Evolutionary conservation across 73 alveolate genomes (phyloP).

Genomic region (Tetrahymena elliotti): DNA sequence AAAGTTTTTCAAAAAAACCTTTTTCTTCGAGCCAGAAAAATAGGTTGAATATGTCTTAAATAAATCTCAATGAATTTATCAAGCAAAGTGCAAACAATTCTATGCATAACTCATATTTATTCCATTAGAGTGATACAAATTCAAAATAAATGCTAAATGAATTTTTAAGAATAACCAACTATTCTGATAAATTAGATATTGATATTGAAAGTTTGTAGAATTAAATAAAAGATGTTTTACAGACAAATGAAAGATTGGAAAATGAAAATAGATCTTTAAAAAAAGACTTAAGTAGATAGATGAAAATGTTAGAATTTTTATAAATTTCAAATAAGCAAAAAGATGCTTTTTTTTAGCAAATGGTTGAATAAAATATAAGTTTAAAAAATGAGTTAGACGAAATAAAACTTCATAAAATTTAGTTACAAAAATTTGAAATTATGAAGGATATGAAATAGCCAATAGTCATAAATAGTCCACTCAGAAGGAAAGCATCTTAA

Average conservation of each 20-base stretch:
- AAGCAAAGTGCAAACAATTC: background rate
- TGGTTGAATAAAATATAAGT: background rate
- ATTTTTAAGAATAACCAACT: background rate
- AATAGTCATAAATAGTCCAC: background rate
- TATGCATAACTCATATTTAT: background rate
- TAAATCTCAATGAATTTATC: background rate
- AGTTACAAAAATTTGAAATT: background rate
- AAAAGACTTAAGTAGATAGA: background rate
- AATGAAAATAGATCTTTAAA: background rate
- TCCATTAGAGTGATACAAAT: background rate
- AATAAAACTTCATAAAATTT: background rate
- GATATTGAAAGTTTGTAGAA: background rate
- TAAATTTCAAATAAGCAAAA: background rate
- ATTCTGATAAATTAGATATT: background rate
- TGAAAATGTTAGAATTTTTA: background rate
- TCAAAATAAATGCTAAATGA: background rate
- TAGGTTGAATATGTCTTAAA: background rate
- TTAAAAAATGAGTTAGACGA: background rate
- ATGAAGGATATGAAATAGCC: background rate
- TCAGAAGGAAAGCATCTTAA: background rate
- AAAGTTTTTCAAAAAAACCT: background rate
- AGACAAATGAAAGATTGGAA: background rate
- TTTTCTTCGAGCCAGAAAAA: background rate
- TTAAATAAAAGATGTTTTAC: background rate
- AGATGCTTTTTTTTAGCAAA: background rate